Percentiles rank a stretch among this genome's conserved stretches.
These are phyloP conservation scores for Phytophthora rubi DNA, from an alignment of 352 stramenopile genomes.

Conservation along the genomic window DNA sequence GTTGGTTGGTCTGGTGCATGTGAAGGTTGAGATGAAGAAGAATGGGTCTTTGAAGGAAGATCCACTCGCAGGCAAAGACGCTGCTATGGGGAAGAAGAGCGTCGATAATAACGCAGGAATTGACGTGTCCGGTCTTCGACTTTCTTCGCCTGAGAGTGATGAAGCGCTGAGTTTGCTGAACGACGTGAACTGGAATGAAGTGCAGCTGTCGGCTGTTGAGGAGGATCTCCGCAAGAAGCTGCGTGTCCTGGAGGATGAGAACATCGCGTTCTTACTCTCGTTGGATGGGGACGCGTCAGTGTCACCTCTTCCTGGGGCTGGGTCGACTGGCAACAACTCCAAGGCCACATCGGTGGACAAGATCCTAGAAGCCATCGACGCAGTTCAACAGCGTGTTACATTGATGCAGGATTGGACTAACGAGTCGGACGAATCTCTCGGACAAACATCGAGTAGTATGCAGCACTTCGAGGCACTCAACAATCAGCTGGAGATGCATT, in stretches of 20 bases:
- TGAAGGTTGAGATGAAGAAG: conserved; percentile 55
- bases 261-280: conserved; percentile 76
- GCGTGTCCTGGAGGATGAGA: conserved; percentile 68
- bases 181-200: conserved; percentile 67
- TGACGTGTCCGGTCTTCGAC: conserved; percentile 37
- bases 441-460: conserved; percentile 71
- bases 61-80: conserved; percentile 1
- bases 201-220: conserved; percentile 57
- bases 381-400: conserved; percentile 51
- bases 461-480: conserved; percentile 81
- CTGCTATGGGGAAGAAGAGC: conserved; percentile 11
- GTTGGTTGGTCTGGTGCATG: background rate
- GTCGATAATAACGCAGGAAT: conserved; percentile 14
- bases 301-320: background rate
- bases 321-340: background rate
- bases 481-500: conserved; percentile 82
- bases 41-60: conserved; percentile 7
- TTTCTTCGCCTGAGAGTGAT: conserved; percentile 64
- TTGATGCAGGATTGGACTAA: conserved; percentile 64
- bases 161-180: conserved; percentile 59
- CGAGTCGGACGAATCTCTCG: conserved; percentile 63
- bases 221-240: conserved; percentile 63
- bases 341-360: conserved; percentile 54
- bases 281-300: conserved; percentile 52
- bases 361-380: conserved; percentile 65